A percentile compares a stretch with the other conserved stretches of the same genome.
These are phyloP conservation scores for Trichoderma sp. DNA, from an alignment of 2,329 filamentous ascomycete genomes.

Conservation along the genomic window DNA sequence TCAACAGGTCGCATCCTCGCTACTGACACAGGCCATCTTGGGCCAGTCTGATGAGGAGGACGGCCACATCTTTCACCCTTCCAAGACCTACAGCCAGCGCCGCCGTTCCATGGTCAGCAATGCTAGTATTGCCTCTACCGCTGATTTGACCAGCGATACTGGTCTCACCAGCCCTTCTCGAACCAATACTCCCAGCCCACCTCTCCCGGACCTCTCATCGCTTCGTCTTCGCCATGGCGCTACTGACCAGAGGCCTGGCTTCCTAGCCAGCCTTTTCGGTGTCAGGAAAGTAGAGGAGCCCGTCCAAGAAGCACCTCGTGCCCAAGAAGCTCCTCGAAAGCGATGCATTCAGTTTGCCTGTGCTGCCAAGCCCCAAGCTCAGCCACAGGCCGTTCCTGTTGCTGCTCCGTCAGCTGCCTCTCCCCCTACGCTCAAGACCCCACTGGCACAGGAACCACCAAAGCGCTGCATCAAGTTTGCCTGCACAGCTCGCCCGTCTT, in stretches of 20 bases:
- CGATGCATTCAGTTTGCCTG: conserved; percentile 93
- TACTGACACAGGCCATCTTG: conserved; percentile 82
- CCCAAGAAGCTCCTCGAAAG: conserved; percentile 57
- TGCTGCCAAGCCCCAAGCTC: conserved; percentile 57
- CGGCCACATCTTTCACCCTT: conserved; percentile 38
- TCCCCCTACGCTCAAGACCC: conserved; percentile 33
- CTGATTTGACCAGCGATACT: conserved; percentile 92
- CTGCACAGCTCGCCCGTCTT: conserved; percentile 57
- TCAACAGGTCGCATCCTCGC: conserved; percentile 65
- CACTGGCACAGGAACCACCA: conserved; percentile 37
- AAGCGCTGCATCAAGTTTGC: conserved; percentile 74
- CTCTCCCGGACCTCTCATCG: conserved; percentile 60
- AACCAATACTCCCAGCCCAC: conserved; percentile 84
- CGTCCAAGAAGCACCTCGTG: conserved; percentile 43
- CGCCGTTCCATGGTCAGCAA: conserved; percentile 74
- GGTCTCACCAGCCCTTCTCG: conserved; percentile 87
- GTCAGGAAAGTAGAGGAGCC: conserved; percentile 42
- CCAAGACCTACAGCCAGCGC: conserved; percentile 40
- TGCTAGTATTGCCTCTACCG: conserved; percentile 76
- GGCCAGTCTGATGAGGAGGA: conserved; percentile 59
- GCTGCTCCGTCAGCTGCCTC: conserved; percentile 25
- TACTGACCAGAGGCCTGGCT: conserved; percentile 28
- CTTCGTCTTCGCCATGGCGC: conserved; percentile 39
- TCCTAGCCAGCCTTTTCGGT: conserved; percentile 27
- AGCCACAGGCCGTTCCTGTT: conserved; percentile 38